Conservation (phyloP, 176 grass and related monocot genomes). For the Bolboschoenus planiculmis region DNA sequence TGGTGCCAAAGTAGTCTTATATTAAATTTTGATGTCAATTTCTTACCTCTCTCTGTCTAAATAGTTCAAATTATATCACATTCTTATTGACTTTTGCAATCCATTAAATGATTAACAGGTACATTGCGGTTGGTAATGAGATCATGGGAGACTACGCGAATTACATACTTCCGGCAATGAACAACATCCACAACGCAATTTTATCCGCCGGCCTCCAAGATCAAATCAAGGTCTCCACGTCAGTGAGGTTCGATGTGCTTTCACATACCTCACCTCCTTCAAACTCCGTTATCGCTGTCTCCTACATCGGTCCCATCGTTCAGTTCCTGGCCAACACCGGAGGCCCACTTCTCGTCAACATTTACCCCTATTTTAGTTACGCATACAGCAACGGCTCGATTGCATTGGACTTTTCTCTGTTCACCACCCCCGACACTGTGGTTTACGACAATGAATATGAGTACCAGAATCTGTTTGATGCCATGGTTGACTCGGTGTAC, state of each 20-base stretch:
- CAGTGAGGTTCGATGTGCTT: constrained; percentile 30
- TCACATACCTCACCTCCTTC: constrained; percentile 47
- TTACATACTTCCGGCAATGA: constrained; percentile 58
- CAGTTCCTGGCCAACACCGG: constrained; percentile 26
- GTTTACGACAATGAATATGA: constrained; percentile 24
- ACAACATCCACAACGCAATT: constrained; percentile 36
- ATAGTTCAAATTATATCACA: background rate
- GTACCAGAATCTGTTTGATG: constrained; percentile 58
- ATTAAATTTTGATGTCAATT: background rate
- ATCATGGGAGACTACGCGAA: constrained; percentile 17
- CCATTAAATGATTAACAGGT: constrained; percentile 22
- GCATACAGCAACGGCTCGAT: constrained; percentile 20
- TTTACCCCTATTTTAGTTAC: constrained; percentile 67
- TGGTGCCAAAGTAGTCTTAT: background rate
- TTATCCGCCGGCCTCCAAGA: background rate
- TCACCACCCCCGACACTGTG: constrained; percentile 28
- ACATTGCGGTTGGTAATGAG: constrained; percentile 75
- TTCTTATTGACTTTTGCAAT: background rate
- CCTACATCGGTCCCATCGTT: constrained; percentile 23
- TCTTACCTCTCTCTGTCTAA: background rate
- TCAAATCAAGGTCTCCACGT: constrained; percentile 52
- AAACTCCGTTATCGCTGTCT: constrained; percentile 25
- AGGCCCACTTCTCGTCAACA: constrained; percentile 51
- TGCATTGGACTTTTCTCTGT: constrained; percentile 30
- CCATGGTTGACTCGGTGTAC: constrained; percentile 36